A percentile compares a stretch with the other conserved stretches of the same genome.
Conservation (phyloP, 257 asterid genomes). For the Gardenia jasminoides region DNA sequence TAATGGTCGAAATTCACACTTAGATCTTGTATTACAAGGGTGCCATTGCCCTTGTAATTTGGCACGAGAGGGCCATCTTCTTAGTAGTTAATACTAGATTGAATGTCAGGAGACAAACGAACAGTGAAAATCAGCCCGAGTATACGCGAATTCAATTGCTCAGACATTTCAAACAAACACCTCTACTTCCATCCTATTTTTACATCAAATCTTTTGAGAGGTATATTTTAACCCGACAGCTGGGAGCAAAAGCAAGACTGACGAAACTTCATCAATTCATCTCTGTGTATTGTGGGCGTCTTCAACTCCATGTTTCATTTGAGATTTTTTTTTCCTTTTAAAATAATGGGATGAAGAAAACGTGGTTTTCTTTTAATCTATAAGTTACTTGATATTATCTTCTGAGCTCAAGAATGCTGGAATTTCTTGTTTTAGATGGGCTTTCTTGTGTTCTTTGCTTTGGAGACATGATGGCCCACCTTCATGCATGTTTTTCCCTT, state of each 20-base stretch:
- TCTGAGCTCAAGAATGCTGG: slow-evolving; percentile 11
- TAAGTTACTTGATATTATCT: not conserved
- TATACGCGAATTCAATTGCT: not conserved
- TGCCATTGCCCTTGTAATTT: too few relatives aligned
- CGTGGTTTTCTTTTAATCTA: not conserved
- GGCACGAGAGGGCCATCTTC: too few relatives aligned
- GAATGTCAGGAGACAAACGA: not conserved
- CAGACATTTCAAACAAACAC: not conserved
- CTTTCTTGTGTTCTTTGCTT: not conserved
- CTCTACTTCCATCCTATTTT: not conserved
- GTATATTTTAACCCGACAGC: not conserved
- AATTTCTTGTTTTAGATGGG: slow-evolving; percentile 14
- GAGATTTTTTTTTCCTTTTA: not conserved
- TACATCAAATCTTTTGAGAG: not conserved
- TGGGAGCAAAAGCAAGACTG: not conserved
- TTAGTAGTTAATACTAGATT: too few relatives aligned
- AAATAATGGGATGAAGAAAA: not conserved
- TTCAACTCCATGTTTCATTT: not conserved
- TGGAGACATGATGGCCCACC: slow-evolving; percentile 11
- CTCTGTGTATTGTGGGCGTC: not conserved
- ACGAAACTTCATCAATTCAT: not conserved
- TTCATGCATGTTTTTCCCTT: not conserved
- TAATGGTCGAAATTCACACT: too few relatives aligned
- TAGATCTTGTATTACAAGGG: too few relatives aligned
- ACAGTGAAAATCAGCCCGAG: not conserved